Conservation (phyloP, 2,329 filamentous ascomycete species). For the Leptodontidium sp. region DNA sequence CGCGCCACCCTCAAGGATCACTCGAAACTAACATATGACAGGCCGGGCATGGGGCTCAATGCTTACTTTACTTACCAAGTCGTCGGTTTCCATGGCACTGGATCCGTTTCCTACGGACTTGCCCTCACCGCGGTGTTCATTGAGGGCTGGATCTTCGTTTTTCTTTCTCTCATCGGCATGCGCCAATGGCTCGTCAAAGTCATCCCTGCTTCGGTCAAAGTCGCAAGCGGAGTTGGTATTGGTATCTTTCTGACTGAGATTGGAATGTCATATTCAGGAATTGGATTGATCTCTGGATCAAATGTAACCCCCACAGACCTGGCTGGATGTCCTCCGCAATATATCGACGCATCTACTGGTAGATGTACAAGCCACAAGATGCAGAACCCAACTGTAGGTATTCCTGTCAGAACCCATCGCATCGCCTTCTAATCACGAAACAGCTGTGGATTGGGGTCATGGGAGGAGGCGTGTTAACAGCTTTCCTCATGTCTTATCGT, state of each 20-base stretch:
- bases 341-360: slow-evolving; percentile 55
- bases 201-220: slow-evolving; percentile 71
- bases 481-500: slow-evolving; percentile 81
- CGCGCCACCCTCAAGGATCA: not conserved
- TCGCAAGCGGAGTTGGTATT: slow-evolving; percentile 70
- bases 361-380: slow-evolving; percentile 70
- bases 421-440: slow-evolving; percentile 7
- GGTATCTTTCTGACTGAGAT: slow-evolving; percentile 71
- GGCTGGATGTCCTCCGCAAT: slow-evolving; percentile 73
- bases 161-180: slow-evolving; percentile 72
- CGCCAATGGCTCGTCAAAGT: slow-evolving; percentile 76
- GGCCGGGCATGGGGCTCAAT: slow-evolving; percentile 73
- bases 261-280: slow-evolving; percentile 79
- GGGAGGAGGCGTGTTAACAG: slow-evolving; percentile 79
- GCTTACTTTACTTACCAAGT: slow-evolving; percentile 75
- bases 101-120: slow-evolving; percentile 64
- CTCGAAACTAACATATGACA: slow-evolving; percentile 43
- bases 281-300: slow-evolving; percentile 80
- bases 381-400: slow-evolving; percentile 73
- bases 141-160: slow-evolving; percentile 70
- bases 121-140: slow-evolving; percentile 71
- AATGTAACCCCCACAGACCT: slow-evolving; percentile 76
- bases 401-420: too few species aligned
- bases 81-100: slow-evolving; percentile 66
- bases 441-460: slow-evolving; percentile 88